Evolutionary conservation across 768 basidiomycete genomes (phyloP), one percentile per base, ranked within the genome.

Genomic region (Leccinum uliginosum): DNA sequence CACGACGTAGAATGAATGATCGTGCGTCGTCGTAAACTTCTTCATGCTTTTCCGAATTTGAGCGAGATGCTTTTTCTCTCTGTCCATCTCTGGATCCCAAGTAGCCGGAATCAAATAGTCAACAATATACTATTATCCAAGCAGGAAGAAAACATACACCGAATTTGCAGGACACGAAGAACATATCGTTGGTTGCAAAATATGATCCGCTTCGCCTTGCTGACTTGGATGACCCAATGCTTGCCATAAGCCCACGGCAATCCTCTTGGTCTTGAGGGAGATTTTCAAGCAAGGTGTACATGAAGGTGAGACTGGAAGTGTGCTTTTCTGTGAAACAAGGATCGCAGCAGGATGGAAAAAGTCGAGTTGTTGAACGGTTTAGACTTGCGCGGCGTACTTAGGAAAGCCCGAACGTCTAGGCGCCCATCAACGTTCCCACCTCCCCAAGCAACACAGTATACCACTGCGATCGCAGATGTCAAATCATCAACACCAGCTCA

Each of bases 1-100:
- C 7, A 87, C 85, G 38, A 87, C 81, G 0, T 86, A 86, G 69
- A 87, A 86, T 1, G 84, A 86, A 43, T 76, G 73, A 57, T 85
- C 80, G 7, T 71, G 61, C 0, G 77, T 81, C 0, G 83, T 79
- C 9, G 70, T 76, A 70, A 88, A 87, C 62, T 88, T 88, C 65
- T 82, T 85, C 83, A 86, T 86, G 67, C 85, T 86, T 56, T 81
- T 78, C 19, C 85, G 78, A 60, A 88, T 87, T 57, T 84, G 75
- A 12, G 78, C 80, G 1, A 80, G 70, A 50, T 78, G 74, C 49
- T 72, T 65, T 53, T 75, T 76, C 47, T 79, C 72, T 24, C 62
- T 67, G 59, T 83, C 82, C 24, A 88, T 71, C n/a, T 78, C 71
- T 0, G 83, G 84, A 62, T 9, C 85, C 86, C n/a, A 78, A 69